Evolutionary conservation across 345 rosid genomes (phyloP).

Genomic region (Laguncularia racemosa): DNA sequence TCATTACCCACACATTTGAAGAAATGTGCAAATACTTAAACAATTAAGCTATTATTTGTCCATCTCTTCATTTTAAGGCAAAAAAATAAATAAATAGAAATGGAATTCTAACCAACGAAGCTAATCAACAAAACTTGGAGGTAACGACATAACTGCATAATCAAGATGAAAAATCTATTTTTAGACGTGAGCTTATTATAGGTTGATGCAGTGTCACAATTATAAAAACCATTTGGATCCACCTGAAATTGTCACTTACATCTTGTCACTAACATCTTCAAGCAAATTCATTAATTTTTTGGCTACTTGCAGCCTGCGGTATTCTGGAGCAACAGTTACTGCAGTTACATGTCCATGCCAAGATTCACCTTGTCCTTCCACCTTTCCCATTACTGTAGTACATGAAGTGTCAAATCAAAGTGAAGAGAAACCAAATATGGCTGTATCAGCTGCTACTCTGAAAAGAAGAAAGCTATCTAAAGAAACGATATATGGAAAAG

Average conservation of each 20-base stretch:
- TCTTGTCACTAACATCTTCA: slow-evolving; percentile 80
- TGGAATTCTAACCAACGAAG: neutral
- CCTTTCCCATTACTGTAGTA: slow-evolving; percentile 84
- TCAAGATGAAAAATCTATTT: too few species aligned
- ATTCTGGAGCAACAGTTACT: slow-evolving; percentile 83
- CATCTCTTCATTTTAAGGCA: too few species aligned
- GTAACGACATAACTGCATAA: too few species aligned
- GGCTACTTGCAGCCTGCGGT: slow-evolving; percentile 85
- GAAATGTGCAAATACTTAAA: too few species aligned
- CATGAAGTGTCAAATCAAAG: neutral
- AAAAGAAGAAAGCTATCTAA: neutral
- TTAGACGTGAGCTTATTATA: too few species aligned
- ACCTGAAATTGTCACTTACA: slow-evolving; percentile 30
- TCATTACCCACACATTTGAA: too few species aligned
- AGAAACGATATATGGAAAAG: neutral
- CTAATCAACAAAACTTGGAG: neutral
- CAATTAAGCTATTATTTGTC: too few species aligned
- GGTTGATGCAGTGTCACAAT: neutral
- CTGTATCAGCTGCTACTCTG: neutral
- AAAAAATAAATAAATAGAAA: neutral
- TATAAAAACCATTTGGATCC: neutral
- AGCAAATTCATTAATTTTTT: slow-evolving; percentile 85
- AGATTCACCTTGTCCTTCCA: slow-evolving; percentile 95
- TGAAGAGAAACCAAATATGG: neutral
- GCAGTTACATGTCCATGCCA: slow-evolving; percentile 99